Conservation (phyloP, 2,329 filamentous ascomycete species). For the Cryphonectria japonica region DNA sequence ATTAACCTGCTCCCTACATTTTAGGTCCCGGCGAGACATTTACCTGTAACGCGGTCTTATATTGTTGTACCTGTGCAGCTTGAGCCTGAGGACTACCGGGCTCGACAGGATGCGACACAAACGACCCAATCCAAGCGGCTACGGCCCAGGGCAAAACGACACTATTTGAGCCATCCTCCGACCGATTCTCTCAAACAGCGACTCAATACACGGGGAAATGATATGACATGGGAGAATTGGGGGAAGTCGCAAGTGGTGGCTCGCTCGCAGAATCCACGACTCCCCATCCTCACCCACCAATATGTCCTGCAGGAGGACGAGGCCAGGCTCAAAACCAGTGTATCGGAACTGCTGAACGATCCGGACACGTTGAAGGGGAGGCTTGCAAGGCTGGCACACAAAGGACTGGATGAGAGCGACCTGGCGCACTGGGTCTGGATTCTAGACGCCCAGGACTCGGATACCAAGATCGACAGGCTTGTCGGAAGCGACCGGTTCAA, state of each 20-base stretch:
- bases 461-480: conserved; percentile 43
- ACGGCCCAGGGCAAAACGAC: background rate
- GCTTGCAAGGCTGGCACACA: conserved; percentile 37
- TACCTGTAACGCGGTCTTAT: background rate
- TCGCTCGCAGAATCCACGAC: conserved; percentile 32
- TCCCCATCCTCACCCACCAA: conserved; percentile 36
- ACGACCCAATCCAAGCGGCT: background rate
- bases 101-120: background rate
- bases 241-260: conserved; percentile 27
- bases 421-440: conserved; percentile 49
- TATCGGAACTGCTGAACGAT: conserved; percentile 32
- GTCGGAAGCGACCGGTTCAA: conserved; percentile 39
- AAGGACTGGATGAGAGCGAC: conserved; percentile 40
- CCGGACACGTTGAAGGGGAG: conserved; percentile 37
- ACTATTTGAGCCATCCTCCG: conserved; percentile 13
- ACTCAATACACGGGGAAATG: conserved; percentile 1
- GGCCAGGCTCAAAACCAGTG: conserved; percentile 28
- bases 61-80: background rate
- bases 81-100: background rate
- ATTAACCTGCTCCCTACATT: background rate
- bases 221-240: conserved; percentile 20
- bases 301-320: conserved; percentile 33
- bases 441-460: conserved; percentile 40
- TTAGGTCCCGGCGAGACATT: background rate
- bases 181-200: conserved; percentile 17